Percentiles rank a stretch among this genome's conserved stretches.
Conservation (phyloP, 2,329 filamentous ascomycete genomes). For the Verticillium nubilum region DNA sequence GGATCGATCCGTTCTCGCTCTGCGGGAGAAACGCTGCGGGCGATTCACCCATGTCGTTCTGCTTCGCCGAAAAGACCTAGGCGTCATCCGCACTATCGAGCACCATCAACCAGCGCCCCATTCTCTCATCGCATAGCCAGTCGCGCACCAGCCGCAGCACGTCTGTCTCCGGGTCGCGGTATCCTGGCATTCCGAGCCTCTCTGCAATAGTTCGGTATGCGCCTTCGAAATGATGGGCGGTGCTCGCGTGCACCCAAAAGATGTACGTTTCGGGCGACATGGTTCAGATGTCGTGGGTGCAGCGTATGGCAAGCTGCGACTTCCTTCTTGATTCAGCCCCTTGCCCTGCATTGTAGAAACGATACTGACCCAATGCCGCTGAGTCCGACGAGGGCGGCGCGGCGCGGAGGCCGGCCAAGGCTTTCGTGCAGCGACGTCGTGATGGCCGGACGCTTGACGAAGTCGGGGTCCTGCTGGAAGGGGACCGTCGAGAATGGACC, state of each 20-base stretch:
- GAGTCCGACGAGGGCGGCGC: neutral
- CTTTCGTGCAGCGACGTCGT: neutral
- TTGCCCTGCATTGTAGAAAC: neutral
- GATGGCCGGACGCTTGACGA: neutral
- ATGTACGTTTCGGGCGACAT: neutral
- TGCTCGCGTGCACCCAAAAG: neutral
- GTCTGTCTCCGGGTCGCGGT: too few relatives aligned
- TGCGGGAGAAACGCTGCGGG: neutral
- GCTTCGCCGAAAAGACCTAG: too few relatives aligned
- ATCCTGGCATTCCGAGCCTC: neutral
- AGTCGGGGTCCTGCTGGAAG: neutral
- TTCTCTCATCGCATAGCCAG: neutral
- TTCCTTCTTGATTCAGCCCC: neutral
- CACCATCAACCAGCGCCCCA: too few relatives aligned
- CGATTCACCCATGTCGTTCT: too few relatives aligned
- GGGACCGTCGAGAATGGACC: neutral
- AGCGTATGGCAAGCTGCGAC: neutral
- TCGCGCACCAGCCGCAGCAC: neutral
- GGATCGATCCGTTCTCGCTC: neutral
- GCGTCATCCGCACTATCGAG: too few relatives aligned
- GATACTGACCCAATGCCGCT: neutral
- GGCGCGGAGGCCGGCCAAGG: neutral
- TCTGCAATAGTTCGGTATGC: neutral
- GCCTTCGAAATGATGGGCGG: neutral
- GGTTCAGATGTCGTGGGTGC: neutral